A percentile compares a stretch with the other conserved stretches of the same genome.
phyloP scores from a whole-genome alignment of 345 rosid genomes.

The Hibiscus mutabilis region DNA sequence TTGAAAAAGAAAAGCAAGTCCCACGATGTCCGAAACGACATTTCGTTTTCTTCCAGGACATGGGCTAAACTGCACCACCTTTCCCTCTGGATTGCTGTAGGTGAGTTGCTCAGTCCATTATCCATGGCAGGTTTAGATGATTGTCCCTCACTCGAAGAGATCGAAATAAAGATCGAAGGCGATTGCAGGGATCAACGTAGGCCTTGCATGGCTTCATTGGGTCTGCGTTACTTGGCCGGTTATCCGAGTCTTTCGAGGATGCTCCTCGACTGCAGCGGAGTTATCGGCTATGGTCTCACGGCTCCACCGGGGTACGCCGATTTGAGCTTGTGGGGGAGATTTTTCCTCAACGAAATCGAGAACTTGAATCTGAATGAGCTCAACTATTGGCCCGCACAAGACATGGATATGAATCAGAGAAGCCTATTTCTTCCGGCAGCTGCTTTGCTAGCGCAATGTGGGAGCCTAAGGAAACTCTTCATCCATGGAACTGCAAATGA shows the following conservation, averaged over 20 bases:
- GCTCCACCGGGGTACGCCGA: conserved; percentile 34
- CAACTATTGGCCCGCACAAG: conserved; percentile 41
- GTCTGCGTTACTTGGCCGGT: conserved; percentile 17
- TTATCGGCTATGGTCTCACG: conserved; percentile 32
- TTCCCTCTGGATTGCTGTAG: conserved; percentile 30
- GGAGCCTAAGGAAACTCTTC: conserved; percentile 34
- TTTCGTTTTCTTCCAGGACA: conserved; percentile 1
- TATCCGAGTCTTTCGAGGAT: conserved; percentile 31
- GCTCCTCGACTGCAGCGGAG: conserved; percentile 31
- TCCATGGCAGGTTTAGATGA: conserved; percentile 18
- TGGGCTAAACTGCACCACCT: conserved; percentile 27
- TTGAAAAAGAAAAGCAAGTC: conserved; percentile 12
- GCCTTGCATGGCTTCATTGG: conserved; percentile 21
- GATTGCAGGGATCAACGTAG: conserved; percentile 28
- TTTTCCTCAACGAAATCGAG: conserved; percentile 27
- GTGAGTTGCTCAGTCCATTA: conserved; percentile 25
- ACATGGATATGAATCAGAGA: conserved; percentile 31
- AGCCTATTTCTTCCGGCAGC: conserved; percentile 34
- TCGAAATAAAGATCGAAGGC: conserved; percentile 28
- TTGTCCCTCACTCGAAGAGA: conserved; percentile 37
- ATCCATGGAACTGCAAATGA: conserved; percentile 44
- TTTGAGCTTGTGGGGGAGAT: conserved; percentile 41
- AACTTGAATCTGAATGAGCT: conserved; percentile 26
- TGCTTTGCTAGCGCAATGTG: conserved; percentile 27
- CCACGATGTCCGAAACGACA: background rate